These are phyloP conservation scores for Wakefieldia striispora DNA, from an alignment of 768 basidiomycete genomes.

Conservation along the genomic window DNA sequence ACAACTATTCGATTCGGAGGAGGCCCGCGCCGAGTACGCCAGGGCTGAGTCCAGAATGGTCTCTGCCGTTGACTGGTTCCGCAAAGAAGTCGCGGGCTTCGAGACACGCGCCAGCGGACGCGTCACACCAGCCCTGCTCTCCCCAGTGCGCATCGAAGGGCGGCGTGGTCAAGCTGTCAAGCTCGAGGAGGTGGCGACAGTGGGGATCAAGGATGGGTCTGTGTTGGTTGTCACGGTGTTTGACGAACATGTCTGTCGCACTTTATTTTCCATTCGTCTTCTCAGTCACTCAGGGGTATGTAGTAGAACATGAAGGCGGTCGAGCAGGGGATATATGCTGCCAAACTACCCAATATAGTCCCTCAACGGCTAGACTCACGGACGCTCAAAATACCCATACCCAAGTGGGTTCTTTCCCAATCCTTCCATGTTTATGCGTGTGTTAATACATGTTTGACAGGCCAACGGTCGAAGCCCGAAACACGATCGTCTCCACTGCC, in stretches of 20 bases:
- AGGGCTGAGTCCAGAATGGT: conserved; percentile 66
- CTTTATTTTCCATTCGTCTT: conserved; percentile 4
- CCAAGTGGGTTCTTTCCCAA: conserved; percentile 51
- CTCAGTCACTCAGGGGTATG: conserved; percentile 17
- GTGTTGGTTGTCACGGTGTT: conserved; percentile 72
- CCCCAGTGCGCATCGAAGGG: conserved; percentile 61
- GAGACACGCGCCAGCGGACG: conserved; percentile 76
- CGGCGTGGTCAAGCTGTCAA: conserved; percentile 37
- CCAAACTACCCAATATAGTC: conserved; percentile 66
- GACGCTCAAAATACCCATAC: conserved; percentile 78
- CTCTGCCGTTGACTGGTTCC: conserved; percentile 65
- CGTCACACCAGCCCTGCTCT: conserved; percentile 68
- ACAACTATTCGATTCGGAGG: conserved; percentile 52
- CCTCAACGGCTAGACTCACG: conserved; percentile 70
- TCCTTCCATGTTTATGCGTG: background rate
- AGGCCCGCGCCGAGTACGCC: conserved; percentile 56
- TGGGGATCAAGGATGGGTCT: conserved; percentile 78
- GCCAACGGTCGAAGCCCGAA: conserved; percentile 73
- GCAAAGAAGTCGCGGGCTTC: conserved; percentile 69
- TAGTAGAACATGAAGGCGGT: conserved; percentile 74
- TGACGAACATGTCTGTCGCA: conserved; percentile 64
- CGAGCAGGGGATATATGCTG: conserved; percentile 73
- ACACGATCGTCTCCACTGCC: conserved; percentile 51
- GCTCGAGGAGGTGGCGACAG: conserved; percentile 74
- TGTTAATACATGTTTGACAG: conserved; percentile 34